Percentiles rank a stretch among this genome's conserved stretches.
Evolutionary conservation across 164 flowering plant genomes (phyloP).

Genomic region (Cinnamomum chago): DNA sequence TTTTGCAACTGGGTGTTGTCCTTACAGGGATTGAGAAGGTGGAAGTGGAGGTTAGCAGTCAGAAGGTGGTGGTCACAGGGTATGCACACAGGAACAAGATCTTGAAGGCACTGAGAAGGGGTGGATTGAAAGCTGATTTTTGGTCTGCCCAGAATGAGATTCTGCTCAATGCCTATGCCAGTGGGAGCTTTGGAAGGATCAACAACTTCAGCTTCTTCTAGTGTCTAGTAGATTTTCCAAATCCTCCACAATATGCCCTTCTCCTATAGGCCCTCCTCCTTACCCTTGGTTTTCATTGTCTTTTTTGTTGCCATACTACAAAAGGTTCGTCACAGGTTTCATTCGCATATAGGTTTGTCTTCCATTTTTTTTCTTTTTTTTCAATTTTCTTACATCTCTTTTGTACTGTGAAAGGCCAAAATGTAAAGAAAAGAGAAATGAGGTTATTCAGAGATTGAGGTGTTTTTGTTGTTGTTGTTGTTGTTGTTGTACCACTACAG

Average conservation of each 20-base stretch:
- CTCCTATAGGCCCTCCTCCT: background rate
- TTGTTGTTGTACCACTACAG: background rate
- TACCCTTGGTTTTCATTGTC: background rate
- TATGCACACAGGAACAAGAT: slow-evolving; percentile 54
- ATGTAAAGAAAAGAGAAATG: slow-evolving; percentile 11
- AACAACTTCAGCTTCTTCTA: slow-evolving; percentile 48
- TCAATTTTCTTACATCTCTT: background rate
- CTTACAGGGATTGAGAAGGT: slow-evolving; percentile 58
- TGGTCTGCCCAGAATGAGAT: slow-evolving; percentile 63
- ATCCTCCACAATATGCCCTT: background rate
- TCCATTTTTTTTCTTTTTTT: background rate
- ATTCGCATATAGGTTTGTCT: background rate
- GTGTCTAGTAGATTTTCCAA: background rate
- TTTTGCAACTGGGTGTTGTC: too few relatives aligned
- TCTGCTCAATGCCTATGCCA: slow-evolving; percentile 50
- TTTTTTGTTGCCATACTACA: too few relatives aligned
- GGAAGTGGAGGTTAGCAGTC: slow-evolving; percentile 51
- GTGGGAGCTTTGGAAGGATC: slow-evolving; percentile 31
- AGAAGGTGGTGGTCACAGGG: slow-evolving; percentile 58
- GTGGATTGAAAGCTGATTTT: slow-evolving; percentile 60
- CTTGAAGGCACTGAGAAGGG: slow-evolving; percentile 52
- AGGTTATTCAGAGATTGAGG: background rate
- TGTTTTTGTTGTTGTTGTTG: too few relatives aligned
- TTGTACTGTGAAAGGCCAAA: slow-evolving; percentile 8
- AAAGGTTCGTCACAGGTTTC: background rate